Base-by-base conservation (phyloP, 2,329 filamentous ascomycete genomes). In the Orbilia quercus region DNA sequence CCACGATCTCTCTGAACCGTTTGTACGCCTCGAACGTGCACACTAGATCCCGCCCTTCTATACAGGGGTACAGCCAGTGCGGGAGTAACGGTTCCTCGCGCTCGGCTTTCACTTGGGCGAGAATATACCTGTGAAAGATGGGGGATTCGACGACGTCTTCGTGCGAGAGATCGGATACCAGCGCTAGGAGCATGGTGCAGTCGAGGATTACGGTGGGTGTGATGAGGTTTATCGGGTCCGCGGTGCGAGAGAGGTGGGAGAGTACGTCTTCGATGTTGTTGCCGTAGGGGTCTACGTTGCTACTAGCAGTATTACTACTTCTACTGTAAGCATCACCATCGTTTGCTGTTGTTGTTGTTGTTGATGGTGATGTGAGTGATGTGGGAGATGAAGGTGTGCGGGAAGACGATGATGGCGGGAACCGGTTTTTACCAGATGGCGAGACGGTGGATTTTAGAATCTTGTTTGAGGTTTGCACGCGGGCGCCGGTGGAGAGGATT, bases 111-210 rank as follows among this genome's bases (percentile, higher is more conserved):
- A 91, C 86, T 77, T 91, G 89, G 12, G 85, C 83, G 55, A 85
- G 81, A 54, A 91, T 87, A 45, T 87, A 86, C 20, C 81, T 82
- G 75, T 89, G 88, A 76, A 82, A 81, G 78, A 81, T 81, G 1
- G 80, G 77, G 67, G 82, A 78, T 28, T 79, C 75, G 0, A 76
- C 54, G 3, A 83, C 80, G 5, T 75, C 69, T 2, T 78, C 77
- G 47, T 67, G 78, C 20, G 74, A 73, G 5, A 77, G 81, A 78
- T 92, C 89, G 0, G 90, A 91, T 1, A 89, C 85, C 1, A 92
- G 82, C 2, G 89, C 90, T 3, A 93, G 84, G 4, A 93, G 83
- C 50, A 91, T 86, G 1, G 90, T 91, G 60, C 87, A 88, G 79
- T 89, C 88, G 63, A 89, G 84, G 77, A 89, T 88, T 25, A 89